These are phyloP conservation scores for Fistulinella cinereoalba DNA, from an alignment of 1,284 basidiomycete genomes.

Conservation along the genomic window DNA sequence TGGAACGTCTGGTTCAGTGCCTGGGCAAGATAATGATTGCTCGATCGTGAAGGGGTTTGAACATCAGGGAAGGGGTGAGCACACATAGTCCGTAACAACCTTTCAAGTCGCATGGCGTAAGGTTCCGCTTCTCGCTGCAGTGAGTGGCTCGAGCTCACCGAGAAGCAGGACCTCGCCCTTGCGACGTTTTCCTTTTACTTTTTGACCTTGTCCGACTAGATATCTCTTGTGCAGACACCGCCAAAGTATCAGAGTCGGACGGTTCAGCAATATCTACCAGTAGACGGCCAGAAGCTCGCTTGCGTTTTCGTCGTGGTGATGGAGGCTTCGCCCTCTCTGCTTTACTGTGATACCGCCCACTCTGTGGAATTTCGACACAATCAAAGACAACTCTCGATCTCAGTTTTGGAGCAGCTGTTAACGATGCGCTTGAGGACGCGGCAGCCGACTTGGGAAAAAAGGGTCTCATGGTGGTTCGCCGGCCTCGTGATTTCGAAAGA, in stretches of 20 bases:
- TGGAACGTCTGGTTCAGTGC: constrained; percentile 30
- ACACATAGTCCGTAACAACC: constrained; percentile 10
- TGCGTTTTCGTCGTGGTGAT: constrained; percentile 14
- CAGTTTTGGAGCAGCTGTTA: neutral
- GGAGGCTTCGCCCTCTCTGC: neutral
- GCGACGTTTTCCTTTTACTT: constrained; percentile 22
- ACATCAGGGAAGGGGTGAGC: too few species aligned
- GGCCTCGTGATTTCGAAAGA: neutral
- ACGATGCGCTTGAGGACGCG: neutral
- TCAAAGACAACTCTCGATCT: constrained; percentile 25
- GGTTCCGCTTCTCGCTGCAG: constrained; percentile 31
- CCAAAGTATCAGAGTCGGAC: neutral
- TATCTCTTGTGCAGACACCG: neutral
- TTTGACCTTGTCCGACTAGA: constrained; percentile 1
- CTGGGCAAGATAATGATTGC: constrained; percentile 20
- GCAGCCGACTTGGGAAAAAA: neutral
- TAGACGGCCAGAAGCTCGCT: constrained; percentile 4
- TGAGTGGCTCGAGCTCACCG: constrained; percentile 32
- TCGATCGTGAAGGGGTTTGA: too few species aligned
- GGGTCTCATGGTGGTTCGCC: neutral
- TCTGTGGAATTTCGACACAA: constrained; percentile 20
- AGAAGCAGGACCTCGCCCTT: constrained; percentile 28
- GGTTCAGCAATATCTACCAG: neutral
- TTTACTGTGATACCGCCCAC: constrained; percentile 10
- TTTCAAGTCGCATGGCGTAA: constrained; percentile 26